Evolutionary conservation across 495 filamentous ascomycete species (phyloP), one percentile per base, ranked within the genome.

Genomic region (Aspergillus mulundensis): DNA sequence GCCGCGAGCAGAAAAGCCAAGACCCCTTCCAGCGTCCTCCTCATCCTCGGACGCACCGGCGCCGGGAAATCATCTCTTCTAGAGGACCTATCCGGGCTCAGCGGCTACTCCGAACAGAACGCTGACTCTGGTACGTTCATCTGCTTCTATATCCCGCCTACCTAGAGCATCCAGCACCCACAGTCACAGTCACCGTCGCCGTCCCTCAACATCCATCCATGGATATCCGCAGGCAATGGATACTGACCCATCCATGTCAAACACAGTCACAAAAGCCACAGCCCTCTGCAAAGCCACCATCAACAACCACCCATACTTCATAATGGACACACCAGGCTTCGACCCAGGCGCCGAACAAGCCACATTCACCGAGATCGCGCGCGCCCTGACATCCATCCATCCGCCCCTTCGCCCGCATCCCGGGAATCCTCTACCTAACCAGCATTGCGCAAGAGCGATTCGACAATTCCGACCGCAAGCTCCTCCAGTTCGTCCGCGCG

Each of bases 271-370:
- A 3, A 28, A 28, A 28, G 8, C 25, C 3, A 48, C 23, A 25
- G 14, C 18, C 18, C 45, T 48, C 45, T 48, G 45, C 45, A 48
- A 48, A 48, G 45, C 21, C 28, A 48, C 5, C 45, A 25, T 48
- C 18, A 21, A 28, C 18, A 7, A 10, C 18, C 23, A 25, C 10
- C 45, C 45, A 7, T 48, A 48, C 45, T 48, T 6, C 45, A 48
- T 48, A 8, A 48, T 48, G 45, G 45, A 48, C 45, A 48, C 45
- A 8, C 45, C 45, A 10, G 45, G 45, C 45, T 48, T 48, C 45
- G 45, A 48, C 45, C 45, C 45, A 7, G 7, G 25, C 45, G 1
- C 45, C 45, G 45, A 48, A 11, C 18, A 48, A 4, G 3, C 1
- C 1, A 48, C 45, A 21, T 48, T 23, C 45, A 7, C 18, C 28